Evolutionary conservation across 805 yeast species (phyloP).

Genomic region (Pichia phayaonensis): DNA sequence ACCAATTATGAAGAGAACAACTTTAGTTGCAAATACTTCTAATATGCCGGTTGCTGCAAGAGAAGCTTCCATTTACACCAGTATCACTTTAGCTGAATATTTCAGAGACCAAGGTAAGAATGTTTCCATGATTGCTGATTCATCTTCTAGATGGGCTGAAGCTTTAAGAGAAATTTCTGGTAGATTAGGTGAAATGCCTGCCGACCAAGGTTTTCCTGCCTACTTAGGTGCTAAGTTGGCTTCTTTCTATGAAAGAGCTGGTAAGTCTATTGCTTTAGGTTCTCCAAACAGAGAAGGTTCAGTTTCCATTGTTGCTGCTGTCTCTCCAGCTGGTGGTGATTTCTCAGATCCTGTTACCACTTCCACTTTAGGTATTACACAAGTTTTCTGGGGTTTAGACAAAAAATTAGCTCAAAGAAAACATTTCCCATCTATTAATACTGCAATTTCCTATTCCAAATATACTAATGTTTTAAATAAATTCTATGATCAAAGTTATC

Average conservation of each 20-base stretch:
- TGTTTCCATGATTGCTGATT: slow-evolving; percentile 99
- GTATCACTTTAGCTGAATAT: slow-evolving; percentile 97
- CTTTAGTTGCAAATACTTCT: slow-evolving; percentile 96
- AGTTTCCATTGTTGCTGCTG: slow-evolving; percentile 99
- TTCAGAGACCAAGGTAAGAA: slow-evolving; percentile 99
- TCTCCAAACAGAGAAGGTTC: slow-evolving; percentile 96
- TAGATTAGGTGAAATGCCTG: slow-evolving; percentile 99
- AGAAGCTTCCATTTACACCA: slow-evolving; percentile 98
- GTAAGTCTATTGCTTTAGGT: slow-evolving; percentile 91
- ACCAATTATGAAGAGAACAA: slow-evolving; percentile 99
- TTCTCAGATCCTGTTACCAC: slow-evolving; percentile 99
- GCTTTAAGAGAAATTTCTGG: slow-evolving; percentile 99
- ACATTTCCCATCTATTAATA: slow-evolving; percentile 98
- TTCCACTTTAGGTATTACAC: slow-evolving; percentile 98
- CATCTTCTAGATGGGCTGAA: slow-evolving; percentile 99
- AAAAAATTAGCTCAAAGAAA: slow-evolving; percentile 98
- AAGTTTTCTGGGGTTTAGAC: slow-evolving; percentile 99
- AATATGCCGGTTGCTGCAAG: slow-evolving; percentile 99
- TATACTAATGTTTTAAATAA: slow-evolving; percentile 82
- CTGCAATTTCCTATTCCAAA: slow-evolving; percentile 93
- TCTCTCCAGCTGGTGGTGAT: slow-evolving; percentile 99
- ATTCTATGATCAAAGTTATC: slow-evolving; percentile 78
- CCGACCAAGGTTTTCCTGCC: slow-evolving; percentile 99
- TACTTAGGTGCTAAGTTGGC: slow-evolving; percentile 98
- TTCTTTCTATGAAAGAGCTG: slow-evolving; percentile 99